Base-by-base conservation (phyloP, 495 filamentous ascomycete species). In the Margaritispora aquatica region DNA sequence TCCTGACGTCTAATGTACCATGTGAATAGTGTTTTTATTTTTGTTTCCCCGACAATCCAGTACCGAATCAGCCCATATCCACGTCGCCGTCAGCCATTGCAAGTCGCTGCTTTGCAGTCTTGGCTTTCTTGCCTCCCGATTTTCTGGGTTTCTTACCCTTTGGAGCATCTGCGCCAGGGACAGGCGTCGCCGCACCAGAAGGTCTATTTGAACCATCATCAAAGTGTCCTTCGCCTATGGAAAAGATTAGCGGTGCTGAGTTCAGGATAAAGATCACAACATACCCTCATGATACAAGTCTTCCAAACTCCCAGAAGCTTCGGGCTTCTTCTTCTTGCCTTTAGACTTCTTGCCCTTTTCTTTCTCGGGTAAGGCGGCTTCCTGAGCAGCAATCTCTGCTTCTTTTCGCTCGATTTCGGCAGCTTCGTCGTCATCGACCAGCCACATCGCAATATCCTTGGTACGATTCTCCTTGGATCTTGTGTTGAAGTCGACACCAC, bases 261-360 rank as follows among this genome's bases (percentile, higher is more conserved):
- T 50, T 21, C 49, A 70, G 54, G 69, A 50, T 34, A 36, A 41
- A n/a, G n/a, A n/a, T n/a, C 47, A 24, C 34, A 57, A 76, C 87
- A 79, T 75, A 96, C 92, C 92, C 81, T 97, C 92, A 74, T 97
- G 92, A 76, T 97, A 97, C 90, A 97, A 90, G 69, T 96, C 92
- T 73, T 97, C 92, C 75, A 97, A 73, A 67, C 86, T 93, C 55
- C 92, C 79, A 54, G 85, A 77, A 29, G 68, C 71, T 20, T 77
- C 74, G 23, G 70, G 65, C 73, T 86, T 88, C 44, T 82, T 75
- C 71, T 84, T 88, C 59, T 81, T 80, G 17, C 52, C 52, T 19
- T 54, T 54, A 17, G 26, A 5, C 41, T 77, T 74, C 72, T 84
- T 80, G 26, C 75, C 76, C 55, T 73, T 80, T n/a, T n/a, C n/a